Evolutionary conservation across 2,329 filamentous ascomycete species (phyloP), one percentile per base, ranked within the genome.

Genomic region (Tympanopsis confertula): DNA sequence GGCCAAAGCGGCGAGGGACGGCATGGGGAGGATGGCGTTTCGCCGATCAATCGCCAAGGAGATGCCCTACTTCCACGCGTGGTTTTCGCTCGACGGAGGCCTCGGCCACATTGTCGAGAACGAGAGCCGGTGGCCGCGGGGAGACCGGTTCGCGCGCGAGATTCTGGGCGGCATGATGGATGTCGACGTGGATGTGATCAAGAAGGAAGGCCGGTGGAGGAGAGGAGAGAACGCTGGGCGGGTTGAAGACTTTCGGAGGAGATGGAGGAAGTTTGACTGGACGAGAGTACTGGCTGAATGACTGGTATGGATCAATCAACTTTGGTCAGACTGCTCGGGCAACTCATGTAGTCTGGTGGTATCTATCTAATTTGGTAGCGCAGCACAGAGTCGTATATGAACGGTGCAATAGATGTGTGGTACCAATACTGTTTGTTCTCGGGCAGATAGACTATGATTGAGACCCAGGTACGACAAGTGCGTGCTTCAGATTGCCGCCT

Each of bases 41-140:
- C 72, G 89, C 1, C 71, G 78, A 40, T 82, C 74, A 15, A 68
- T 98, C 42, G 86, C 85, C 13, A 94, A 93, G 62, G 89, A 98
- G 64, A 89, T 93, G 84, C 89, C 91, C 0, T 98, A 98, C 57
- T 98, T 98, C 51, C 91, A 98, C 56, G 89, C 81, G 14, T 98
- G 89, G 88, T 96, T 96, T 54, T 75, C 78, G 38, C 65, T 98
- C 1, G 88, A 98, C 53, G 91, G 91, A 2, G 91, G 91, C 0
- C 61, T 98, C 45, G 91, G 86, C 0, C 91, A 98, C 56, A 68
- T 98, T 5, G 84, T 98, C 0, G 91, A 98, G 59, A 85, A 98
- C 48, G 66, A 78, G 19, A 71, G 77, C 36, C 68, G 78, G 37
- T 98, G 91, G 91, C 91, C 91, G 0, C 75, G 72, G 49, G 89